Base-by-base conservation (phyloP, 139 green algal species). In the Trebouxia sp. region DNA sequence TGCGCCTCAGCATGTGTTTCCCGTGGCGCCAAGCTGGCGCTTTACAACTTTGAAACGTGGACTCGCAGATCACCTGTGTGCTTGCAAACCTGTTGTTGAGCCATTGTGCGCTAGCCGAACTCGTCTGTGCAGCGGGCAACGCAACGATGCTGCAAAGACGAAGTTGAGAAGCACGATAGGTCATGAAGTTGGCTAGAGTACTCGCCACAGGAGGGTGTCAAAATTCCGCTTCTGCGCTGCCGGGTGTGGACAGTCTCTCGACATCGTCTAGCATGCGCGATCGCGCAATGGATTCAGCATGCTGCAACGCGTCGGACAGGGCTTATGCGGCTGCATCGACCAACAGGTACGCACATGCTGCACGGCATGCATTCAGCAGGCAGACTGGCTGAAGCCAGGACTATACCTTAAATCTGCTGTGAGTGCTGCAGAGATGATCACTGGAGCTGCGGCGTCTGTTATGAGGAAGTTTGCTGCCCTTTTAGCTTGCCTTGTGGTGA, bases 1-100 rank as follows among this genome's bases (percentile, higher is more conserved):
- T n/a, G n/a, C n/a, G n/a, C n/a, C n/a, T n/a, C n/a, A n/a, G n/a
- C n/a, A n/a, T 28, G 55, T 66, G 62, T 0, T 0, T 72, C 62
- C 62, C 62, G 32, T 72, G 62, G 62, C 62, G 62, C 62, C 62
- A 69, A 38, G 58, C 30, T 69, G 47, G 47, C 58, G 32, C 32
- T n/a, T n/a, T 69, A n/a, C 5, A 11, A 12, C 35, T 72, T 72
- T 72, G 62, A 72, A 72, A 72, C 62, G 62, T 72, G 62, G 62
- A 72, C 62, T 72, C 35, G 37, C 32, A 30, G 15, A 17, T 53
- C 47, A 53, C 47, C 47, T 53, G 15, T 53, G 3, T 17, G 47
- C 47, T 53, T 53, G 47, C 47, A 53, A 5, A 5, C n/a, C n/a
- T n/a, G n/a, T n/a, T n/a, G n/a, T n/a, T n/a, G n/a, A n/a, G n/a